Base-by-base conservation (phyloP, 495 filamentous ascomycete genomes). In the Umbilicaria muhlenbergii region DNA sequence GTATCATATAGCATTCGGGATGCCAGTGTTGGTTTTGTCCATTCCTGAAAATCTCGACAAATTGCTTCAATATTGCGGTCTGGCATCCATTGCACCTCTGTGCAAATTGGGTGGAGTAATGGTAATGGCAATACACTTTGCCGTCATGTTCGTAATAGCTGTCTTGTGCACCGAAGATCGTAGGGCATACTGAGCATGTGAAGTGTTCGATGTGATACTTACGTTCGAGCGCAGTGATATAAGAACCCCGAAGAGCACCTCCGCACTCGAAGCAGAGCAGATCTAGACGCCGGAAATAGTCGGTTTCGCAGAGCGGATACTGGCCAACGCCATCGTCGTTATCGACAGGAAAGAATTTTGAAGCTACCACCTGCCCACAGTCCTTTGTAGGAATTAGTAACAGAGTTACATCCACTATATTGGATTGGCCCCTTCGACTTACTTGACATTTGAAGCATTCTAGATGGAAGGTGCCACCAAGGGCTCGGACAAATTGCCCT, bases 131-230 rank as follows among this genome's bases (percentile, higher is more conserved):
- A 58, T 93, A 99, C 11, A 99, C 91, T 46, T 84, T 82, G 44
- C 86, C 80, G 50, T 95, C 87, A 48, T 99, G 92, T 55, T 99
- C 92, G 58, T 99, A 99, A 58, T 99, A 99, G 49, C 86, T 94
- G 61, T 99, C 92, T 53, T 91, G 83, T 11, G 92, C 91, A 34
- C 92, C 92, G 57, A 99, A 99, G 0, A 99, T 84, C 0, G 89
- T 94, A 5, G 89, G 86, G 58, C 92, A 99, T 41, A 94, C 78
- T 13, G 87, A 94, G 61, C 92, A 99, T 24, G 92, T 99, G 57
- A 99, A 99, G 63, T 99, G 92, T 53, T 96, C 91, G 47, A 99
- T 92, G 58, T 99, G 92, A 56, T 96, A 99, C 62, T 99, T 99
- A 40, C 83, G 81, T 48, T 99, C 92, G 32, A 96, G 71, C 7